Base-by-base conservation (phyloP, 2,329 filamentous ascomycete genomes). In the Plectosphaerella sp. region DNA sequence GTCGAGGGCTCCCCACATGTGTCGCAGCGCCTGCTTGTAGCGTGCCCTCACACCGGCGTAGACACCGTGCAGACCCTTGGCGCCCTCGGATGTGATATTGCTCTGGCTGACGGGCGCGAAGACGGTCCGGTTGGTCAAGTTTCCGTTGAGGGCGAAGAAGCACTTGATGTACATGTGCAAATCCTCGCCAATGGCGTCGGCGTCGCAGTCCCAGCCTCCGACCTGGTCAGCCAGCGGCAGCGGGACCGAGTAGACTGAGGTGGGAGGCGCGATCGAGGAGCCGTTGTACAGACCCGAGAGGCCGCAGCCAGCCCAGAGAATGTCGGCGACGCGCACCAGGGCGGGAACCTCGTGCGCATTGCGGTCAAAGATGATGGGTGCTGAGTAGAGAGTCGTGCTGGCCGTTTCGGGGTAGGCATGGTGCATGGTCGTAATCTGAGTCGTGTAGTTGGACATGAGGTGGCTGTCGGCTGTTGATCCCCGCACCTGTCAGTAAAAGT, bases 161-260 rank as follows among this genome's bases (percentile, higher is more conserved):
- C 85, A 89, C 73, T 89, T 89, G 56, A 89, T 75, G 63, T 87
- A 87, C 87, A 89, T 89, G 71, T 90, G 87, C 62, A 89, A 68
- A 62, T 89, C 87, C 67, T 90, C 87, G 43, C 87, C 87, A 58
- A 90, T 89, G 18, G 87, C 86, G 55, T 88, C 86, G 1, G 81
- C 76, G 49, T 82, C 84, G 50, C 81, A 80, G 62, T 89, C 87
- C 87, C 86, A 90, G 24, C 87, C 87, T 10, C 84, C 84, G 28
- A 88, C 86, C 25, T 80, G 77, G 59, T 88, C 85, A 41, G 86
- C 79, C 15, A 90, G 70, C 45, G 80, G 76, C 41, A 90, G 76
- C 1, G 86, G 82, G 1, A 89, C 66, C 5, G 86, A 89, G 62
- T 89, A 90, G 35, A 89, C 87, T 1, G 87, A 89, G 0, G 86